Evolutionary conservation across 257 asterid genomes (phyloP).

Genomic region (Solanum ossicruentum): DNA sequence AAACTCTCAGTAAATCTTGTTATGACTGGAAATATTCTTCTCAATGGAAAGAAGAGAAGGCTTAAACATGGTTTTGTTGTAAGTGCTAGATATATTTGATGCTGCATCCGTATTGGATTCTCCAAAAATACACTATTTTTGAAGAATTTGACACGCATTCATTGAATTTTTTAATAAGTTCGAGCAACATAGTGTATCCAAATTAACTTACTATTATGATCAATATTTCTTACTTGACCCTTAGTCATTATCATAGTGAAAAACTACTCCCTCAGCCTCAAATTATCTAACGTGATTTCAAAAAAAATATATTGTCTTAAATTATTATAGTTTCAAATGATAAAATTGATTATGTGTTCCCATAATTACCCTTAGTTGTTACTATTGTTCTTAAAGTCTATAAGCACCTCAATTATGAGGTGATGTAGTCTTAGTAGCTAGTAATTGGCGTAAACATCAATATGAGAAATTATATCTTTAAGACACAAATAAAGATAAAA

Average conservation of each 20-base stretch:
- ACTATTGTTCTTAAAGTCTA: no score
- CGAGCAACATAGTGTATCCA: not conserved
- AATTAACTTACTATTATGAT: not conserved
- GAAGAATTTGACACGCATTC: no score
- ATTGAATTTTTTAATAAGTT: no score
- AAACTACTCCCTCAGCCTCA: no score
- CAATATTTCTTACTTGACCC: not conserved
- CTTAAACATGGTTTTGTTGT: slow-evolving; percentile 43
- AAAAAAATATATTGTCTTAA: not conserved
- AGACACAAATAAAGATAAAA: not conserved
- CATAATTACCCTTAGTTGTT: not conserved
- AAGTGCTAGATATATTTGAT: slow-evolving; percentile 1
- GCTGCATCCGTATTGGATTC: no score
- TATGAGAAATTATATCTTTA: not conserved
- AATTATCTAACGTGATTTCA: not conserved
- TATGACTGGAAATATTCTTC: slow-evolving; percentile 47
- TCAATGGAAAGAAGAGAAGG: slow-evolving; percentile 49
- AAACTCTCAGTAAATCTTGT: slow-evolving; percentile 55
- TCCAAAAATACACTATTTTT: no score
- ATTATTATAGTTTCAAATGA: not conserved
- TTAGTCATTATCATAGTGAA: no score
- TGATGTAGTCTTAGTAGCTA: not conserved
- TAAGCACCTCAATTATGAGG: not conserved
- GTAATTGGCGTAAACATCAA: not conserved
- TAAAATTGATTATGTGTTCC: no score